Evolutionary conservation across 192 early-diverging fungal species (phyloP), one percentile per base, ranked within the genome.

Genomic region (Backusella liffmaniae): DNA sequence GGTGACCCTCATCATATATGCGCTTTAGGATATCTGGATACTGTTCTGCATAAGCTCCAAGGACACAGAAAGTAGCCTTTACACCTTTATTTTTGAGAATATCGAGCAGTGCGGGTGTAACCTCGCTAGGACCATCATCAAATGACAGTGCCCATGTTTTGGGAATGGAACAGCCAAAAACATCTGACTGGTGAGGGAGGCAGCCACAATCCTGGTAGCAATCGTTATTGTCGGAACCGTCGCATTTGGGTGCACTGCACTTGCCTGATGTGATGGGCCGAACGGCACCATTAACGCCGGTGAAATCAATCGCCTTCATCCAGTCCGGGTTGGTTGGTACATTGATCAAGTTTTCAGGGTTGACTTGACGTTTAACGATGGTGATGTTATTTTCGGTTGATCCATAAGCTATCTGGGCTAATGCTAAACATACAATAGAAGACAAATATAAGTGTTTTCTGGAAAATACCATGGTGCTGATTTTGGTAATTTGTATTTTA

Each of bases 1-100:
- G 84, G 74, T 91, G 90, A 13, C 92, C 92, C 4, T 46, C 80
- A 9, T 81, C 70, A 70, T 85, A 80, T 4, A 85, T 84, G 23
- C 83, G 79, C 21, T 74, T 81, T 29, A 93, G 46, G 39, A 87
- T 67, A 8, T 88, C 86, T 0, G 85, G 82, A 37, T 85, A 74
- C 32, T 82, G 68, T 62, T 86, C 78, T 36, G 88, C 78, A 71
- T 86, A 79, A 32, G 80, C 62, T 10, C 92, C 92, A 51, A 87
- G 84, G 18, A 94, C 87, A 75, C 88, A 92, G 79, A 94, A 94
- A 2, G 92, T 92, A 0, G 86, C 92, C 76, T 91, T 92, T 51
- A 92, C 74, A 53, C 85, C 74, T 18, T 79, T 74, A 56, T 80
- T 41, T 21, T 87, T 80, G 5, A 94, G 79, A 0, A 79, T 71